A percentile compares a stretch with the other conserved stretches of the same genome.
Evolutionary conservation across 2,329 filamentous ascomycete species (phyloP).

Genomic region (Nigrospora oryzae): DNA sequence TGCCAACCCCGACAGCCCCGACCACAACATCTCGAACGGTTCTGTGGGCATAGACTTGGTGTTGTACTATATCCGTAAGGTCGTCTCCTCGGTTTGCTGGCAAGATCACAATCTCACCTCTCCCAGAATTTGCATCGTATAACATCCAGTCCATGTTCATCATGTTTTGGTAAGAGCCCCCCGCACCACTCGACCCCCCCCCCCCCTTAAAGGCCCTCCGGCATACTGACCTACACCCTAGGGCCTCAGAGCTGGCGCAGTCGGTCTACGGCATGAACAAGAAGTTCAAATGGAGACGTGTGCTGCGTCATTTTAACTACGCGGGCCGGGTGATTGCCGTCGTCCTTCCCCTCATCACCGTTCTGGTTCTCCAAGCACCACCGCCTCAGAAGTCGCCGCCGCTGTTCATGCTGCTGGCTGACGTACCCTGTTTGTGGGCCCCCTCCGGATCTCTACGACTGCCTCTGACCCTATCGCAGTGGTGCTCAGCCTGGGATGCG

Average conservation of each 20-base stretch:
- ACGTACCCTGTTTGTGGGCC: constrained; percentile 11
- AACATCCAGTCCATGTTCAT: constrained; percentile 13
- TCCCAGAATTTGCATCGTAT: constrained; percentile 13
- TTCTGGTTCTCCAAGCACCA: constrained; percentile 9
- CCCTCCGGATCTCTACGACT: background rate
- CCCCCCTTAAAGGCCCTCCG: background rate
- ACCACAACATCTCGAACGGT: constrained; percentile 12
- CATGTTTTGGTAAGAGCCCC: constrained; percentile 11
- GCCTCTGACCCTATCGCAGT: constrained; percentile 4
- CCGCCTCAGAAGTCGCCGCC: constrained; percentile 5
- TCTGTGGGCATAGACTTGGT: constrained; percentile 14
- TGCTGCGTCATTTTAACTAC: constrained; percentile 11
- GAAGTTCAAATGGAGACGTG: constrained; percentile 1
- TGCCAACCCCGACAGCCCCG: constrained; percentile 9
- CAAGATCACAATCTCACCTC: background rate
- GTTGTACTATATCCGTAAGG: constrained; percentile 16
- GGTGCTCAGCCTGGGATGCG: constrained; percentile 9
- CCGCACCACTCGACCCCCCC: constrained; percentile 1
- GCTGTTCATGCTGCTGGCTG: constrained; percentile 10
- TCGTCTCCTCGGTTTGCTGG: background rate
- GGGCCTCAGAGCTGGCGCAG: constrained; percentile 12
- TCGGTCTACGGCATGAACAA: constrained; percentile 7
- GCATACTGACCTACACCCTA: background rate
- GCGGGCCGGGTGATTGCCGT: constrained; percentile 10
- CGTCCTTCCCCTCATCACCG: constrained; percentile 10